These are phyloP conservation scores for Globisporangium cederbergense DNA, from an alignment of 352 stramenopile species.

Conservation along the genomic window DNA sequence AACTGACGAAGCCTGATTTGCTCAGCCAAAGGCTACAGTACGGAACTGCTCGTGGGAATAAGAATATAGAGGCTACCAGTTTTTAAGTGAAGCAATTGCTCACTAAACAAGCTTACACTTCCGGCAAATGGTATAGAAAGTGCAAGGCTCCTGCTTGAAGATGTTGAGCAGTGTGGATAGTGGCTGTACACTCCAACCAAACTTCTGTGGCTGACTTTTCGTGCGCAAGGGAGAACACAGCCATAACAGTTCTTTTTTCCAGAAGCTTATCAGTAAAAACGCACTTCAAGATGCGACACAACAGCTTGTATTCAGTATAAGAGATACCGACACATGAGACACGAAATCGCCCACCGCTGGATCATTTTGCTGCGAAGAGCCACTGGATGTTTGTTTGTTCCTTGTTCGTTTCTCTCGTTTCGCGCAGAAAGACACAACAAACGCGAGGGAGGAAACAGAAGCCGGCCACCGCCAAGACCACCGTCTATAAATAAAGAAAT, in stretches of 20 bases:
- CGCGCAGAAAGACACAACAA: not conserved
- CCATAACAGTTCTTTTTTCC: slow-evolving; percentile 17
- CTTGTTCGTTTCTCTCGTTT: slow-evolving; percentile 4
- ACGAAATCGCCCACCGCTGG: not conserved
- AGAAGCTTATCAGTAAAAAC: not conserved
- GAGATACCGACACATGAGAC: not conserved
- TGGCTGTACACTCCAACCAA: not conserved
- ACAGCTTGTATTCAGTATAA: not conserved
- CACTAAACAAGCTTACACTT: too few relatives aligned
- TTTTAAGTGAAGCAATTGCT: too few relatives aligned
- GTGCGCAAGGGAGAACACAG: slow-evolving; percentile 4
- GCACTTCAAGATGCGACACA: not conserved
- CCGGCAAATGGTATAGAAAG: too few relatives aligned
- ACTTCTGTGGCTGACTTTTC: not conserved
- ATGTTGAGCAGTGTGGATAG: too few relatives aligned
- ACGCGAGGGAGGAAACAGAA: not conserved
- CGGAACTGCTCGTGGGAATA: too few relatives aligned
- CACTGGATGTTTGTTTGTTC: not conserved
- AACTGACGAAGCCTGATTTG: too few relatives aligned
- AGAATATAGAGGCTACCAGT: too few relatives aligned
- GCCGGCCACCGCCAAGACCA: not conserved
- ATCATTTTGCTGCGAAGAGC: not conserved
- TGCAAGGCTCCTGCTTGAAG: too few relatives aligned
- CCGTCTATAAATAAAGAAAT: slow-evolving; percentile 3
- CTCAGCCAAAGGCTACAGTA: too few relatives aligned